These are phyloP conservation scores for Trichothecium roseum DNA, from an alignment of 2,329 filamentous ascomycete genomes.

Conservation along the genomic window DNA sequence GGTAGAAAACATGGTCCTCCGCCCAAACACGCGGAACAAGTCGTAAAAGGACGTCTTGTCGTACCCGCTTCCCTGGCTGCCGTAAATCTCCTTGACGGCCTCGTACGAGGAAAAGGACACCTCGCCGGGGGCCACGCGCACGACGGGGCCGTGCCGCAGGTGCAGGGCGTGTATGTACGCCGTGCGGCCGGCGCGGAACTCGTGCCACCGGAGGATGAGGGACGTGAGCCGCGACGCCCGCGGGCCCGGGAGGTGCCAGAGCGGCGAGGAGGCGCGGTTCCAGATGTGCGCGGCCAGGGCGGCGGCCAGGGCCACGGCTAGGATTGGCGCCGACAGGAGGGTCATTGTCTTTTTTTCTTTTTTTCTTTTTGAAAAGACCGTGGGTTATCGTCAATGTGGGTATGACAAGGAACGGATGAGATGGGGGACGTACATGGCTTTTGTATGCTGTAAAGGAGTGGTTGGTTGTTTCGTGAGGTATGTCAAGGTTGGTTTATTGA, in stretches of 20 bases:
- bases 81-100: constrained; percentile 54
- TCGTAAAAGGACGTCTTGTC: constrained; percentile 57
- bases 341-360: too few species aligned
- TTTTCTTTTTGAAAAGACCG: too few species aligned
- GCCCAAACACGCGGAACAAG: constrained; percentile 46
- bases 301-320: too few species aligned
- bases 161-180: constrained; percentile 46
- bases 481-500: too few species aligned
- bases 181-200: constrained; percentile 42
- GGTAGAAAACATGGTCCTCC: constrained; percentile 51
- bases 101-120: constrained; percentile 45
- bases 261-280: constrained; percentile 19
- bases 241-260: constrained; percentile 37
- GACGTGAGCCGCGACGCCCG: constrained; percentile 37
- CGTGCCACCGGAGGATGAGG: constrained; percentile 41
- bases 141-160: constrained; percentile 41
- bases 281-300: constrained; percentile 14
- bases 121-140: constrained; percentile 48
- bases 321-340: too few species aligned
- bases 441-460: too few species aligned
- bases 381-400: too few species aligned
- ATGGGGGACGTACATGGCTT: too few species aligned
- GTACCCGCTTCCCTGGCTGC: constrained; percentile 49
- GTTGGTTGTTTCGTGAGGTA: too few species aligned
- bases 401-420: too few species aligned